Evolutionary conservation across 495 filamentous ascomycete species (phyloP).

Genomic region (Tetracladium marchalianum): DNA sequence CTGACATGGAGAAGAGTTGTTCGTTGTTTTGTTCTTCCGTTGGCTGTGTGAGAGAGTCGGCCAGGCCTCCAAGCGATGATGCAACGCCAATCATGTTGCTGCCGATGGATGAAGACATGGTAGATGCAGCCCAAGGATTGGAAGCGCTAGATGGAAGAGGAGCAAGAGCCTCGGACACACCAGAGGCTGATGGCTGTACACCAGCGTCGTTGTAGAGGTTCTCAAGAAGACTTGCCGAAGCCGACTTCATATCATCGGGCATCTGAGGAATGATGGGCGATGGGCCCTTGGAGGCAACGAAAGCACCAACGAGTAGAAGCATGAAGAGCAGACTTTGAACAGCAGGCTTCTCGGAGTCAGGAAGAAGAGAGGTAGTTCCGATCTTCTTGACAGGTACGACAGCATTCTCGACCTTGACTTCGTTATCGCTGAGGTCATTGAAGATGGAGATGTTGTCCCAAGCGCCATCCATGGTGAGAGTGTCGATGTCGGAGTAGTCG

Average conservation of each 20-base stretch:
- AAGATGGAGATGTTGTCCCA: conserved; percentile 79
- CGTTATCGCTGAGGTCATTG: conserved; percentile 39
- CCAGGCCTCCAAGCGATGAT: conserved; percentile 65
- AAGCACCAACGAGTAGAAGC: conserved; percentile 95
- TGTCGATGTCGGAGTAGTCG: conserved; percentile 73
- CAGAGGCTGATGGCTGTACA: conserved; percentile 31
- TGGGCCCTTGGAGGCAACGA: conserved; percentile 78
- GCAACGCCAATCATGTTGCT: conserved; percentile 41
- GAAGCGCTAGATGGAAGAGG: conserved; percentile 29
- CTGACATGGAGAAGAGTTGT: conserved; percentile 75
- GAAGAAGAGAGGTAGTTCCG: conserved; percentile 36
- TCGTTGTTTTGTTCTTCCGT: conserved; percentile 82
- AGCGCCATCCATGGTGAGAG: conserved; percentile 65
- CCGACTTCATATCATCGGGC: conserved; percentile 86
- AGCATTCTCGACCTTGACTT: conserved; percentile 42
- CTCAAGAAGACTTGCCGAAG: conserved; percentile 81
- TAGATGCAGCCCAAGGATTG: conserved; percentile 23
- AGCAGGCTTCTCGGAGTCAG: conserved; percentile 50
- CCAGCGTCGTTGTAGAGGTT: conserved; percentile 78
- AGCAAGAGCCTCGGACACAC: conserved; percentile 37
- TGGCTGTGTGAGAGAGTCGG: conserved; percentile 62
- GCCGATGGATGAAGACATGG: conserved; percentile 32
- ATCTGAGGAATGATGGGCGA: conserved; percentile 68
- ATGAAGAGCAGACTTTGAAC: conserved; percentile 59
- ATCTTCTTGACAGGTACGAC: conserved; percentile 49